A percentile compares a stretch with the other conserved stretches of the same genome.
Conservation (phyloP, 78 protist species). For the Planoprotostelium fungivorum region DNA sequence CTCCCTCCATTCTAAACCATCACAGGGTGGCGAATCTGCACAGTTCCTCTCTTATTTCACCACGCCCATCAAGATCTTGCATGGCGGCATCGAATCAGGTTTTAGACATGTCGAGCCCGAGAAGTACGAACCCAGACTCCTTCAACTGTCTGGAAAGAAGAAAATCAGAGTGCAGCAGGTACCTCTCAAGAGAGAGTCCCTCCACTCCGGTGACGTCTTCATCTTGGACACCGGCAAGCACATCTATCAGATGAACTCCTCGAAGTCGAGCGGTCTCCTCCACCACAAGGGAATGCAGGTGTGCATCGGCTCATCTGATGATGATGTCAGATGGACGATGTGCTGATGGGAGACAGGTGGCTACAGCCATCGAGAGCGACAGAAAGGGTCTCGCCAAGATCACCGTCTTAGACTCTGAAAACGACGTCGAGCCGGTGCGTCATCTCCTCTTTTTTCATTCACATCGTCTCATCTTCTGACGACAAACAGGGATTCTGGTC, state of each 20-base stretch:
- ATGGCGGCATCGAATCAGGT: constrained; percentile 59
- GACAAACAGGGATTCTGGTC: constrained; percentile 20
- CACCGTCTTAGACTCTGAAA: constrained; percentile 17
- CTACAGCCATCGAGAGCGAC: constrained; percentile 20
- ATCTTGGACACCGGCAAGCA: constrained; percentile 38
- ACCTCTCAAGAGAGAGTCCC: constrained; percentile 7
- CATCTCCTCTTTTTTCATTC: neutral
- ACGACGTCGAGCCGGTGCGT: constrained; percentile 1
- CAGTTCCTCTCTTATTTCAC: constrained; percentile 28
- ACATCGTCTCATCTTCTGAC: neutral
- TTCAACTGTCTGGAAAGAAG: constrained; percentile 17
- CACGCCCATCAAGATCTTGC: constrained; percentile 10
- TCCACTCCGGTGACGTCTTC: constrained; percentile 64
- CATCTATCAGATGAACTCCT: constrained; percentile 56
- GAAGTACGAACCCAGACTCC: constrained; percentile 22
- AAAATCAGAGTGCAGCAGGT: constrained; percentile 44
- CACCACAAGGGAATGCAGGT: constrained; percentile 17
- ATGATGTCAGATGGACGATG: no score
- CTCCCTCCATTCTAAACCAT: neutral
- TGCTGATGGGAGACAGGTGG: constrained; percentile 3
- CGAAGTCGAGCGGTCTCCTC: constrained; percentile 1
- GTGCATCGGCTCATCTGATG: neutral
- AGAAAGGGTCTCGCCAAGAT: constrained; percentile 23
- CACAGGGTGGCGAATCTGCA: constrained; percentile 19
- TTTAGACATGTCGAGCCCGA: constrained; percentile 32